These are phyloP conservation scores for Talaromyces sp. DNA, from an alignment of 2,329 filamentous ascomycete species.

Conservation along the genomic window DNA sequence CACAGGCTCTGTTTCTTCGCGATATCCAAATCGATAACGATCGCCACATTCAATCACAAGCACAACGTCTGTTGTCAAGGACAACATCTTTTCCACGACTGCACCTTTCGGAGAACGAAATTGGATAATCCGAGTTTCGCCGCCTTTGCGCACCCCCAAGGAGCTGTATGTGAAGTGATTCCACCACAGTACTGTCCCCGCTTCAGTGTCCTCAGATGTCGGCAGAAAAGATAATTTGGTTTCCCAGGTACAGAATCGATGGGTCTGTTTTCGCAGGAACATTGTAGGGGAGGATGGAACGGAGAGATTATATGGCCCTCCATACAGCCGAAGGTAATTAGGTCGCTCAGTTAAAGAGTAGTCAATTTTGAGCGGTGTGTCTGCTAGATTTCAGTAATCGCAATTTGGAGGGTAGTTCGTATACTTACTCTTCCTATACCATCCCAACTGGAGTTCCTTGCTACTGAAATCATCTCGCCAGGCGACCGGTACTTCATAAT, in stretches of 20 bases:
- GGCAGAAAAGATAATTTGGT: conserved; percentile 53
- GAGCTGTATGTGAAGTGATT: conserved; percentile 52
- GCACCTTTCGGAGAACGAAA: conserved; percentile 28
- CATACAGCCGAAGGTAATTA: conserved; percentile 52
- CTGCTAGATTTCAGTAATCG: conserved; percentile 25
- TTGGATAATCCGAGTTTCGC: conserved; percentile 26
- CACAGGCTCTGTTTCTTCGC: not conserved
- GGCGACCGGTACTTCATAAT: conserved; percentile 10
- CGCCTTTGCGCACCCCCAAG: conserved; percentile 41
- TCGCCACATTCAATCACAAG: conserved; percentile 36
- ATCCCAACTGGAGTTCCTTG: conserved; percentile 32
- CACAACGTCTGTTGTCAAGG: conserved; percentile 21
- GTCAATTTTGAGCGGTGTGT: conserved; percentile 53
- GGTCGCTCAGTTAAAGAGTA: conserved; percentile 52
- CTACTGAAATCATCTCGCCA: conserved; percentile 43
- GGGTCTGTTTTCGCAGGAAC: conserved; percentile 58
- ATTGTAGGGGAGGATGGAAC: conserved; percentile 56
- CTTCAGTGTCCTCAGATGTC: conserved; percentile 49
- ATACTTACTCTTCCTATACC: conserved; percentile 44
- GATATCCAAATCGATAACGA: conserved; percentile 33
- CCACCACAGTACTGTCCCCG: conserved; percentile 59
- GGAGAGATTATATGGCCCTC: conserved; percentile 56
- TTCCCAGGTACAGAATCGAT: conserved; percentile 47
- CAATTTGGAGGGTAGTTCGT: not conserved
- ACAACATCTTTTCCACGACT: conserved; percentile 15